A percentile compares a stretch with the other conserved stretches of the same genome.
These are phyloP conservation scores for Lathyrus oleraceus DNA, from an alignment of 306 rosid species.

Conservation along the genomic window DNA sequence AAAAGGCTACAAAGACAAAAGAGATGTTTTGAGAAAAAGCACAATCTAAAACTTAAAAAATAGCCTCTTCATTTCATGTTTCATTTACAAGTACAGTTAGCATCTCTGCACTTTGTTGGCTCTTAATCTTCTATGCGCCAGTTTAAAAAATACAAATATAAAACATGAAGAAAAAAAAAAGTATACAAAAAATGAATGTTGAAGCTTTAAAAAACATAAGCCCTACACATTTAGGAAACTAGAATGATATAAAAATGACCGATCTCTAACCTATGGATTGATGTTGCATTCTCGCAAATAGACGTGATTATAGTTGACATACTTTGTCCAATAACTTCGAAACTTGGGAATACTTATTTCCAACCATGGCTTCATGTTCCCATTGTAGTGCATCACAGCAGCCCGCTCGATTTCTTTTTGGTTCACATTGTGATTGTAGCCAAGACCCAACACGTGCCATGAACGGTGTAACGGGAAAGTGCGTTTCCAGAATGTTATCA, in stretches of 20 bases:
- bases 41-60: neutral
- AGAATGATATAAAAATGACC: conserved; percentile 28
- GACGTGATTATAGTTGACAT: conserved; percentile 62
- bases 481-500: conserved; percentile 92
- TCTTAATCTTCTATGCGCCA: conserved; percentile 37
- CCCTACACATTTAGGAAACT: conserved; percentile 52
- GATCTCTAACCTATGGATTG: conserved; percentile 57
- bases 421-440: conserved; percentile 68
- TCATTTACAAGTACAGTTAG: conserved; percentile 50
- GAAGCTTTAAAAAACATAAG: conserved; percentile 40
- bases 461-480: conserved; percentile 66
- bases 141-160: conserved; percentile 22
- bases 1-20: neutral
- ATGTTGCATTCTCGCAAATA: conserved; percentile 90
- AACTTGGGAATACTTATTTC: conserved; percentile 91
- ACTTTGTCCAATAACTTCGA: conserved; percentile 69
- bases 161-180: conserved; percentile 24
- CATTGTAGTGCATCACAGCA: conserved; percentile 88
- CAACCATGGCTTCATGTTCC: conserved; percentile 98
- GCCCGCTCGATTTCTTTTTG: conserved; percentile 72
- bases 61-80: conserved; percentile 46
- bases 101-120: conserved; percentile 28
- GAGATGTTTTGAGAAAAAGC: neutral
- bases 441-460: conserved; percentile 92
- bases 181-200: conserved; percentile 60